Percentiles rank a stretch among this genome's conserved stretches.
These are phyloP conservation scores for Erigeron canadensis DNA, from an alignment of 129 eudicot species.

Conservation along the genomic window DNA sequence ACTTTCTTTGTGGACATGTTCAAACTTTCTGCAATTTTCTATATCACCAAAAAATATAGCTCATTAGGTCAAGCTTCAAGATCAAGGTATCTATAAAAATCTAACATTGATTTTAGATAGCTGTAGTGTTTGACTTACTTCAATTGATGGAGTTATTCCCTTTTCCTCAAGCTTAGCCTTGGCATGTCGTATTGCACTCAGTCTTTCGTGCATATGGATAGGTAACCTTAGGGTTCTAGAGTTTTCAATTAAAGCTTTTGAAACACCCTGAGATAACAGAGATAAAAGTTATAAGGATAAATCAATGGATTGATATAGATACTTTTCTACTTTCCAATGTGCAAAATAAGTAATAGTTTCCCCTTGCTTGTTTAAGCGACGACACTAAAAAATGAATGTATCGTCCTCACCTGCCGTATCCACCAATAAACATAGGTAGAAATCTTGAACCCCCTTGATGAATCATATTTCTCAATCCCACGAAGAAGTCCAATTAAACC, in stretches of 20 bases:
- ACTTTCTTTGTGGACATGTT: constrained; percentile 92
- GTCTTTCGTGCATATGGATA: constrained; percentile 83
- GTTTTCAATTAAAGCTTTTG: constrained; percentile 70
- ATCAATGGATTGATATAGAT: neutral
- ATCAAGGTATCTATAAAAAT: neutral
- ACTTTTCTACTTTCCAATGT: constrained; percentile 5
- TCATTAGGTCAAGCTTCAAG: constrained; percentile 12
- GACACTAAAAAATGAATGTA: neutral
- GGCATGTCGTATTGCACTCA: constrained; percentile 67
- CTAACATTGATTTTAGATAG: neutral
- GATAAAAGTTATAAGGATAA: neutral
- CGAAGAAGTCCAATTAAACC: constrained; percentile 90
- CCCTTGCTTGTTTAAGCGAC: constrained; percentile 3
- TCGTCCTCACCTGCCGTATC: constrained; percentile 82
- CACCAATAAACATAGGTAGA: constrained; percentile 99
- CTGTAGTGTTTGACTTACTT: constrained; percentile 46
- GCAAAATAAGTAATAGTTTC: neutral
- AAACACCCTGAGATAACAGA: constrained; percentile 71
- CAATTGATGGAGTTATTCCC: constrained; percentile 83
- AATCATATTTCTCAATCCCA: constrained; percentile 95
- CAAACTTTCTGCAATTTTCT: constrained; percentile 81
- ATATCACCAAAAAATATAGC: constrained; percentile 24
- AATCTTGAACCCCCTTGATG: constrained; percentile 90
- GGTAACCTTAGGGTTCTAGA: constrained; percentile 90
- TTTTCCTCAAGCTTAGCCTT: constrained; percentile 73